phyloP scores from a whole-genome alignment of 495 filamentous ascomycete species.

The Penicillium daleae region DNA sequence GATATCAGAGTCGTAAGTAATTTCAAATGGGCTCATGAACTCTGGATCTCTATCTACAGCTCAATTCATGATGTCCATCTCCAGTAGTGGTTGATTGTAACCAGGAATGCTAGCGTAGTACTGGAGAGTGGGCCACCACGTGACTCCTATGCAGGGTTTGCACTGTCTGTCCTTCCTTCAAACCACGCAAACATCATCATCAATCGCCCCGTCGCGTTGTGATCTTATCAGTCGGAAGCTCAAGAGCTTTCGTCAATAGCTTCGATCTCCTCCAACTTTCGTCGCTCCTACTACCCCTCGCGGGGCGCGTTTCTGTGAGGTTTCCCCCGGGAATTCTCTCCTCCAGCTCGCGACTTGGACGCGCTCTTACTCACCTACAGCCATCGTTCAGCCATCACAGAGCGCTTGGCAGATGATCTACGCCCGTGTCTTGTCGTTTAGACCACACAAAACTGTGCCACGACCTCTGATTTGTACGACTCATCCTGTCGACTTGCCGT shows the following conservation, averaged over 20 bases:
- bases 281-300: conserved; percentile 18
- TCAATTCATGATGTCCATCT: background rate
- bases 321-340: background rate
- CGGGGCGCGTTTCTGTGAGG: conserved; percentile 20
- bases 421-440: background rate
- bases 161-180: conserved; percentile 54
- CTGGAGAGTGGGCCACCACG: conserved; percentile 2
- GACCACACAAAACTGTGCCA: background rate
- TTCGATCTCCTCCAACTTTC: conserved; percentile 5
- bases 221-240: conserved; percentile 18
- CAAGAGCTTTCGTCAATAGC: conserved; percentile 13
- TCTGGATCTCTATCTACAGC: background rate
- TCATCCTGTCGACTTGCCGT: background rate
- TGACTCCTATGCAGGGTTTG: conserved; percentile 40
- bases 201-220: conserved; percentile 25
- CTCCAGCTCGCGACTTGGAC: conserved; percentile 1
- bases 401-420: background rate
- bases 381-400: background rate
- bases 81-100: background rate
- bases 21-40: background rate
- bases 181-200: conserved; percentile 53
- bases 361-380: background rate
- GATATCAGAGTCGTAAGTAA: background rate
- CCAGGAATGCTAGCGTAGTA: background rate
- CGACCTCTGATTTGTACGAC: background rate